Conservation (phyloP, 345 rosid genomes). For the Capsella bursapastoris region DNA sequence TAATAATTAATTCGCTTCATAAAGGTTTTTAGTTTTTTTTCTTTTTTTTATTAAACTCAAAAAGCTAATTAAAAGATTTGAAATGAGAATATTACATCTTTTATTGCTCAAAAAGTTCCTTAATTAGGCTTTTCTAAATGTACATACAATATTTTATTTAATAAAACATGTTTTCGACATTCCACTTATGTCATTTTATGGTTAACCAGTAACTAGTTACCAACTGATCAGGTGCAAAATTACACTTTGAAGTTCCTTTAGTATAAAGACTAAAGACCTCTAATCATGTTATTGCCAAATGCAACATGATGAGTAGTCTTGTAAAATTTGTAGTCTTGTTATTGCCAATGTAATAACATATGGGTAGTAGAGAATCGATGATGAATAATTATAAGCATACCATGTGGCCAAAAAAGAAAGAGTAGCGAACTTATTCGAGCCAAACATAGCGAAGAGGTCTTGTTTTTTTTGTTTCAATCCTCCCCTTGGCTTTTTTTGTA, state of each 20-base stretch:
- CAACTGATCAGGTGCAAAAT: background rate
- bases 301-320: too few species aligned
- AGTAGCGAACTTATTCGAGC: conserved; percentile 19
- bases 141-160: background rate
- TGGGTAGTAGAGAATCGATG: too few species aligned
- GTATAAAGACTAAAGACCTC: background rate
- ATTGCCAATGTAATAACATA: too few species aligned
- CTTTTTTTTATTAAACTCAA: too few species aligned
- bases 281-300: background rate
- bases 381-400: background rate
- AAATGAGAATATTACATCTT: background rate
- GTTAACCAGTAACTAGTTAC: background rate
- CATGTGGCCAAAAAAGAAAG: background rate
- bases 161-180: background rate
- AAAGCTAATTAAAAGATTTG: background rate
- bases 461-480: background rate
- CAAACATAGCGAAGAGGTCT: conserved; percentile 4
- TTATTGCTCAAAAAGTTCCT: background rate
- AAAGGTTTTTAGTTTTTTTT: background rate
- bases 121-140: background rate
- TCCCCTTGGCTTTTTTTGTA: background rate
- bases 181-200: background rate
- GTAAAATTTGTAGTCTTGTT: too few species aligned
- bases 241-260: background rate
- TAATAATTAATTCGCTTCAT: conserved; percentile 4